Percentiles rank a stretch among this genome's conserved stretches.
phyloP scores from a whole-genome alignment of 495 filamentous ascomycete genomes.

The Penicillium roqueforti region DNA sequence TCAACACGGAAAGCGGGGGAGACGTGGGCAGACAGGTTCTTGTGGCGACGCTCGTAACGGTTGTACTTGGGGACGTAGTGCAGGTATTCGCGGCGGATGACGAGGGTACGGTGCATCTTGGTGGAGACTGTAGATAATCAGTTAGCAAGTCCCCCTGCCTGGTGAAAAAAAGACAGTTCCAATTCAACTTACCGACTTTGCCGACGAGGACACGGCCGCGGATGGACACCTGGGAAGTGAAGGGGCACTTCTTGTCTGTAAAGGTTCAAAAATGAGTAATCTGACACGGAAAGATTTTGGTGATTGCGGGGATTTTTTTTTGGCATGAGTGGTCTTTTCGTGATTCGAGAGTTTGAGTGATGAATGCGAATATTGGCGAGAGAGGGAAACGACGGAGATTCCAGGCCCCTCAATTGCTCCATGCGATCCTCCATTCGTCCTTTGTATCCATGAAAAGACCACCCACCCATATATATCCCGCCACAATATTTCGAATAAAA shows the following conservation, averaged over 20 bases:
- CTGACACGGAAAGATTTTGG: not conserved
- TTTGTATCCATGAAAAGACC: constrained; percentile 27
- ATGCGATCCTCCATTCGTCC: constrained; percentile 9
- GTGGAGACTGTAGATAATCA: constrained; percentile 62
- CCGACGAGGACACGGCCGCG: constrained; percentile 99
- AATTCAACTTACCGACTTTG: constrained; percentile 53
- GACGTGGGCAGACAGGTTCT: constrained; percentile 98
- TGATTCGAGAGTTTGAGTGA: constrained; percentile 1
- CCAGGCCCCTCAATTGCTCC: not conserved
- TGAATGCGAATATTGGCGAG: not conserved
- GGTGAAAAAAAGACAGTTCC: not conserved
- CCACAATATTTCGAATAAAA: constrained; percentile 14
- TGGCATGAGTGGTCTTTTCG: constrained; percentile 12
- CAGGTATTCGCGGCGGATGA: constrained; percentile 99
- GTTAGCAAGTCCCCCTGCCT: not conserved
- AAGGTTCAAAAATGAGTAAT: constrained; percentile 28
- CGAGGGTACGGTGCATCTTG: constrained; percentile 98
- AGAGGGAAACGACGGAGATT: not conserved
- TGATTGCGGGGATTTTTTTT: constrained; percentile 12
- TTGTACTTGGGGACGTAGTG: constrained; percentile 99
- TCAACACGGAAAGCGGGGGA: constrained; percentile 99
- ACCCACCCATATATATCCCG: constrained; percentile 19
- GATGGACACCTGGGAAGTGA: constrained; percentile 96
- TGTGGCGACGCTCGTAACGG: constrained; percentile 99
- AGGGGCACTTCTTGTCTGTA: constrained; percentile 99